Evolutionary conservation across 2,329 filamentous ascomycete genomes (phyloP).

Genomic region (Aspergillus thermomutatus): DNA sequence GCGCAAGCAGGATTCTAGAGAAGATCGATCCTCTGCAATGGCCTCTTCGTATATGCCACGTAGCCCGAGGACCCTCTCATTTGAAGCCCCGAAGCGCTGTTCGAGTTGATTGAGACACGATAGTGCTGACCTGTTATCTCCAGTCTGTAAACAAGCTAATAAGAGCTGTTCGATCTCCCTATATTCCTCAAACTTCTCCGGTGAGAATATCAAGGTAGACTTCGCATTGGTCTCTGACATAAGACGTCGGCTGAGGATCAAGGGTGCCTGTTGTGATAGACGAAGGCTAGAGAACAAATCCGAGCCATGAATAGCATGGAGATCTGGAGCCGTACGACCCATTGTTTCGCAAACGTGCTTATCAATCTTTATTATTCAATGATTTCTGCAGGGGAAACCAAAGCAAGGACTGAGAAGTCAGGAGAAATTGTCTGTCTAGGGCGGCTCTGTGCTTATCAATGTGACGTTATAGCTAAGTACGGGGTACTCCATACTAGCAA

Average conservation of each 20-base stretch:
- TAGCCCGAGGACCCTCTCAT: slow-evolving; percentile 83
- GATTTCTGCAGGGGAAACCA: neutral
- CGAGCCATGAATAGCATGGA: slow-evolving; percentile 24
- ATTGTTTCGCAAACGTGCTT: neutral
- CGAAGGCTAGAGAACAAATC: slow-evolving; percentile 47
- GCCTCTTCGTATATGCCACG: slow-evolving; percentile 83
- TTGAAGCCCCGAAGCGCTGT: slow-evolving; percentile 74
- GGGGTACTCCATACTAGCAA: neutral
- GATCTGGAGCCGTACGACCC: slow-evolving; percentile 13
- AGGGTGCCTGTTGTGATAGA: slow-evolving; percentile 42
- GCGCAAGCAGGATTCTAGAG: slow-evolving; percentile 66
- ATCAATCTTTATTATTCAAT: neutral
- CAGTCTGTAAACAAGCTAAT: slow-evolving; percentile 76
- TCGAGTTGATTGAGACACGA: slow-evolving; percentile 72
- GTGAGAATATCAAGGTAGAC: slow-evolving; percentile 48
- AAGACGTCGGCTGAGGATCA: slow-evolving; percentile 45
- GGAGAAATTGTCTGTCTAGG: neutral
- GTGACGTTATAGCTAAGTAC: neutral
- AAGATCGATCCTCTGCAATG: slow-evolving; percentile 62
- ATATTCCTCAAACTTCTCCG: slow-evolving; percentile 79
- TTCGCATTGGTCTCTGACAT: slow-evolving; percentile 46
- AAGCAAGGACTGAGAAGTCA: neutral
- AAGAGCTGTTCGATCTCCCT: slow-evolving; percentile 82
- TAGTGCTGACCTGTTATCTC: slow-evolving; percentile 74
- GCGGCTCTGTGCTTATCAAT: neutral